Percentiles rank a stretch among this genome's conserved stretches.
Evolutionary conservation across 768 basidiomycete genomes (phyloP).

Genomic region (Lenzites betulinus): DNA sequence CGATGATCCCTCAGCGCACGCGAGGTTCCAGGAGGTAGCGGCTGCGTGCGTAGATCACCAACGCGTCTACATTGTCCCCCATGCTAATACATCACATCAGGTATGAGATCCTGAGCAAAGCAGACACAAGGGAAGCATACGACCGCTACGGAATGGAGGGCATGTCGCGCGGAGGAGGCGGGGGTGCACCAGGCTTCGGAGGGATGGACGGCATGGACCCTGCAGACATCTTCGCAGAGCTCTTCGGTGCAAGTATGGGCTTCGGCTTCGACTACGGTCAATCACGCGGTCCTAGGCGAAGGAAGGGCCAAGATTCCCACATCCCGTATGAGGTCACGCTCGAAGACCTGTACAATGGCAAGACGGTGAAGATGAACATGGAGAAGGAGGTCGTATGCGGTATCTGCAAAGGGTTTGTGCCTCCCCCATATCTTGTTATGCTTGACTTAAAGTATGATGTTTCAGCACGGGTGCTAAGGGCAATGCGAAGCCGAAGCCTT

Average conservation of each 20-base stretch:
- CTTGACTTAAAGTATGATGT: neutral
- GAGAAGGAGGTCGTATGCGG: constrained; percentile 83
- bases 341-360: constrained; percentile 93
- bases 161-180: constrained; percentile 49
- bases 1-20: constrained; percentile 80
- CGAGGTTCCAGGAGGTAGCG: constrained; percentile 87
- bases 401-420: constrained; percentile 73
- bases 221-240: constrained; percentile 72
- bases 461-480: constrained; percentile 78
- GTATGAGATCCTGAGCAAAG: constrained; percentile 81
- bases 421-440: constrained; percentile 1
- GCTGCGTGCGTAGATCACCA: constrained; percentile 64
- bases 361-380: constrained; percentile 84
- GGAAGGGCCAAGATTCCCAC: constrained; percentile 70
- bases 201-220: constrained; percentile 49
- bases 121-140: constrained; percentile 67
- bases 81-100: constrained; percentile 39
- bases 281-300: constrained; percentile 43
- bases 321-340: constrained; percentile 84
- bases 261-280: constrained; percentile 67
- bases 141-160: constrained; percentile 76
- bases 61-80: neutral
- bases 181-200: constrained; percentile 29
- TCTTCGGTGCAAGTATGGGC: constrained; percentile 63
- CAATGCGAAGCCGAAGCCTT: constrained; percentile 82